Evolutionary conservation across 2,329 filamentous ascomycete species (phyloP), one percentile per base, ranked within the genome.

Genomic region (Colletotrichum tropicicola): DNA sequence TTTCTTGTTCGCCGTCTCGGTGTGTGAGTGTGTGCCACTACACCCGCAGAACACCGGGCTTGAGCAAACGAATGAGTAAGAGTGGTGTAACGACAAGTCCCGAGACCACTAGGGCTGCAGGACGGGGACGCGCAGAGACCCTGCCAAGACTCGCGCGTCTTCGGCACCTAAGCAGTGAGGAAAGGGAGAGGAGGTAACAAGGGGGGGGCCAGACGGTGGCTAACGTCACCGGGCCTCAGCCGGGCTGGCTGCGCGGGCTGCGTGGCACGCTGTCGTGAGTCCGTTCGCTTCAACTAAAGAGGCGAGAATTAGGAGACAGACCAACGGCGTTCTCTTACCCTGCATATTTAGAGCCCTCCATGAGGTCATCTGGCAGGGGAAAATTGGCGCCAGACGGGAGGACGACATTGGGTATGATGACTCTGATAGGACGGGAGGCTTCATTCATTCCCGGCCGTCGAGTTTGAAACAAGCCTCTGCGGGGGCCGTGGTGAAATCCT

Each of bases 381-480:
- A 17, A 13, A 66, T 45, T 35, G 49, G 37, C 32, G 53, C 37
- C 19, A 44, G 43, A 13, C 32, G 15, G 12, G 8, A 41, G n/a
- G 15, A 17, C 19, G 21, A 21, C 30, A n/a, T n/a, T n/a, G n/a
- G n/a, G n/a, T n/a, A n/a, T n/a, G n/a, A n/a, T n/a, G n/a, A n/a
- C 12, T 55, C 25, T 56, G 41, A 52, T 59, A 67, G 44, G 63
- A 35, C 59, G 41, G 32, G n/a, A n/a, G 30, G 54, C 21, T 23
- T 49, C 5, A n/a, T 27, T 25, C 19, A 27, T 39, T 12, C 44
- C 47, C 10, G 45, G 45, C 25, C 12, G 21, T 47, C 45, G 53
- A 32, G 61, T 66, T 45, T 62, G 56, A 67, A 67, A 67, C 61
- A 66, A 56, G 61, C 51, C 51, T 66, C 48, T 58, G 28, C 30